Percentiles rank a stretch among this genome's conserved stretches.
Evolutionary conservation across 306 rosid species (phyloP).

Genomic region (Dalbergia oliveri): DNA sequence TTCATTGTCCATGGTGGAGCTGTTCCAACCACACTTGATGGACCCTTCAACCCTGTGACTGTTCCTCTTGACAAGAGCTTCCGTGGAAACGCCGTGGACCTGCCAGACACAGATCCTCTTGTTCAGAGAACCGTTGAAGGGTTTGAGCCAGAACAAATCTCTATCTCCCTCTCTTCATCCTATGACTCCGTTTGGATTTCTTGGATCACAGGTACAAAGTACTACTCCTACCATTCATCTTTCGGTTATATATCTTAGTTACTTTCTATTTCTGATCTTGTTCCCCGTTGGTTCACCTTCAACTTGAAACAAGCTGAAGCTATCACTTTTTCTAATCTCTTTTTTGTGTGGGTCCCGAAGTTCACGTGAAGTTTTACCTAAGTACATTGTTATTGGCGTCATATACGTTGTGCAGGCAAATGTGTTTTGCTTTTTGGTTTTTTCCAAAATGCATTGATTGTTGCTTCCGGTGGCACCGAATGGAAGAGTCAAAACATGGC

Average conservation of each 20-base stretch:
- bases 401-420: background rate
- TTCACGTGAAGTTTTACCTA: constrained; percentile 22
- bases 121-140: constrained; percentile 64
- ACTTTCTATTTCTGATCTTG: background rate
- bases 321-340: background rate
- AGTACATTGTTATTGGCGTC: background rate
- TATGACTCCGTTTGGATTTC: constrained; percentile 81
- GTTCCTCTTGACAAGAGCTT: constrained; percentile 72
- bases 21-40: constrained; percentile 72
- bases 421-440: background rate
- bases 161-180: constrained; percentile 75
- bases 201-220: constrained; percentile 79
- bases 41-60: constrained; percentile 90
- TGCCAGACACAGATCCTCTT: constrained; percentile 76
- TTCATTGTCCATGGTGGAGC: constrained; percentile 44
- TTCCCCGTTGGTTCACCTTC: no score
- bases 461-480: background rate
- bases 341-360: background rate
- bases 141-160: constrained; percentile 82
- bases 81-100: constrained; percentile 76
- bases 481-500: no score
- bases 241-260: no score
- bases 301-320: background rate
- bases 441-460: constrained; percentile 13
- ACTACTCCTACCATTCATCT: background rate